Evolutionary conservation across 2,329 filamentous ascomycete species (phyloP).

Genomic region (Botrytis tulipae): DNA sequence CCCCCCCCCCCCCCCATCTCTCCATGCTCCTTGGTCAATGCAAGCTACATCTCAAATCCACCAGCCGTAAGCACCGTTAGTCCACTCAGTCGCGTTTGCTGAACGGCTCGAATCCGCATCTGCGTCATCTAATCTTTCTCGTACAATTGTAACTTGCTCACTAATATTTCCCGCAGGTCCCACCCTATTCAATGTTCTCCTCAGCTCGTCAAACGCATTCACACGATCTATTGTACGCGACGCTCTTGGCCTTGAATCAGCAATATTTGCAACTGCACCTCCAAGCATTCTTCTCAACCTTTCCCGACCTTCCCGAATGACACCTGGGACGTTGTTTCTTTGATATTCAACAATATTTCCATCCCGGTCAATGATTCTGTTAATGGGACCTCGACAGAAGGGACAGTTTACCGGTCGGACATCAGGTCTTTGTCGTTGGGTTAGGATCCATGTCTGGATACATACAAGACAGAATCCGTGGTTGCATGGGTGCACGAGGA

Average conservation of each 20-base stretch:
- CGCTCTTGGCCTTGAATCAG: background rate
- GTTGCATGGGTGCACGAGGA: background rate
- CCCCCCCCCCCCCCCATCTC: too few species aligned
- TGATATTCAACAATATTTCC: background rate
- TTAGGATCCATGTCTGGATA: background rate
- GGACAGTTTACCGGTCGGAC: background rate
- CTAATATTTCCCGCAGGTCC: background rate
- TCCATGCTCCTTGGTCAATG: background rate
- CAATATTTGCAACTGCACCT: background rate
- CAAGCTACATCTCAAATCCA: background rate
- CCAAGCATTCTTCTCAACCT: background rate
- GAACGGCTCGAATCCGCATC: background rate
- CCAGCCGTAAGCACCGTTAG: background rate
- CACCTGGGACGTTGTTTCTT: background rate
- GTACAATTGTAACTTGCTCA: background rate
- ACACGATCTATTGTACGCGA: background rate
- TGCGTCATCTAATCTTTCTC: background rate
- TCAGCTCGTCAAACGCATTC: background rate
- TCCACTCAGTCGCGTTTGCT: background rate
- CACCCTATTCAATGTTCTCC: background rate
- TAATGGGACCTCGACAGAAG: background rate
- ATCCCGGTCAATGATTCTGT: background rate
- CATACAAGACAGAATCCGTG: constrained; percentile 1
- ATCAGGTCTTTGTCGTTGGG: background rate
- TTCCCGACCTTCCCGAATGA: background rate